These are phyloP conservation scores for Sodiomyces alkalinus DNA, from an alignment of 2,329 filamentous ascomycete genomes.

Conservation along the genomic window DNA sequence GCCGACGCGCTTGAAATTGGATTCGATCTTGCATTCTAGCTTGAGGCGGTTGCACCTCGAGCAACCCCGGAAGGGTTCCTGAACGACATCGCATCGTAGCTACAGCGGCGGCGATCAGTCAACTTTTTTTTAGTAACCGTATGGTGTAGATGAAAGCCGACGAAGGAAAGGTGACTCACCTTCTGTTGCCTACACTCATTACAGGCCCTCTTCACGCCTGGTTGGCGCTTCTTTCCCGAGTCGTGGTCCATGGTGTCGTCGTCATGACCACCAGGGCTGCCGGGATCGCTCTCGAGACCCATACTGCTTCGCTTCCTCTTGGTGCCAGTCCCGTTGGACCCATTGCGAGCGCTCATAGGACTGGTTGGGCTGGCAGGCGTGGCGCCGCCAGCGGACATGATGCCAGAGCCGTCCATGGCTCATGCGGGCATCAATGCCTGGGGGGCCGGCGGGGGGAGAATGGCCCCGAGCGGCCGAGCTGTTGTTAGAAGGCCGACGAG, in stretches of 20 bases:
- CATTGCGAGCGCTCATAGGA: constrained; percentile 36
- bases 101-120: constrained; percentile 16
- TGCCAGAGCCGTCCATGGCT: constrained; percentile 32
- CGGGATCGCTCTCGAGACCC: constrained; percentile 44
- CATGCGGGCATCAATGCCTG: constrained; percentile 6
- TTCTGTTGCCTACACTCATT: constrained; percentile 81
- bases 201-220: constrained; percentile 63
- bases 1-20: constrained; percentile 72
- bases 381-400: constrained; percentile 28
- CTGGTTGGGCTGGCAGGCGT: constrained; percentile 39
- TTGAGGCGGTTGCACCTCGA: constrained; percentile 65
- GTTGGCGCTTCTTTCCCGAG: constrained; percentile 40
- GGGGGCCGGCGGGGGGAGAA: constrained; percentile 1
- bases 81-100: constrained; percentile 72
- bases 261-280: constrained; percentile 41
- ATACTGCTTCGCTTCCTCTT: constrained; percentile 46
- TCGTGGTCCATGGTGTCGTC: constrained; percentile 39
- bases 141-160: neutral
- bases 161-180: constrained; percentile 32
- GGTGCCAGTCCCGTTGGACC: constrained; percentile 22
- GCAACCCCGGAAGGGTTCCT: constrained; percentile 66
- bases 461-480: constrained; percentile 2
- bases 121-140: neutral
- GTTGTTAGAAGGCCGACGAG: constrained; percentile 2
- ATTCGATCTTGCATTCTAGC: constrained; percentile 74